phyloP scores from a whole-genome alignment of 257 asterid genomes.

The Nicotiana obtusifolia region DNA sequence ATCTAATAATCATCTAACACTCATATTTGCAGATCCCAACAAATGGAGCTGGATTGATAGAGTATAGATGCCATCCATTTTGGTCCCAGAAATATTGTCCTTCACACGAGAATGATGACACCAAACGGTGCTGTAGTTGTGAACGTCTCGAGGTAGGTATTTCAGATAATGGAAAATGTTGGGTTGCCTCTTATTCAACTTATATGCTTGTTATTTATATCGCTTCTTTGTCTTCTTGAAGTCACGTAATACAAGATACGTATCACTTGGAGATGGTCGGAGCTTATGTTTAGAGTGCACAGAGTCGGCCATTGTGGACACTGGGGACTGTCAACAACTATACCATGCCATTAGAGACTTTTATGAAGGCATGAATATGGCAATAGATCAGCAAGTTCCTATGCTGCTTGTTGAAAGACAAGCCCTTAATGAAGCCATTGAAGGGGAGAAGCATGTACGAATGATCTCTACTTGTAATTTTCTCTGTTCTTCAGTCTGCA shows the following conservation, averaged over 20 bases:
- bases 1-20: neutral
- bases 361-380: constrained; percentile 96
- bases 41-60: constrained; percentile 73
- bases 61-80: constrained; percentile 95
- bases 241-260: constrained; percentile 59
- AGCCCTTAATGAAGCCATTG: constrained; percentile 92
- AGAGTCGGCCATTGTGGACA: constrained; percentile 93
- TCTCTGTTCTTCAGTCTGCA: neutral
- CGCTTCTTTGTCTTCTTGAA: constrained; percentile 9
- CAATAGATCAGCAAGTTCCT: constrained; percentile 76
- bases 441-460: constrained; percentile 83
- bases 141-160: constrained; percentile 81
- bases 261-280: constrained; percentile 83
- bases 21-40: constrained; percentile 62
- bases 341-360: constrained; percentile 82
- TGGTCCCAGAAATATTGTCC: constrained; percentile 96
- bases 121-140: constrained; percentile 89
- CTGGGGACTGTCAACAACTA: constrained; percentile 84
- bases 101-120: constrained; percentile 73
- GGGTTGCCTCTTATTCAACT: neutral
- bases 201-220: neutral
- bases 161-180: neutral
- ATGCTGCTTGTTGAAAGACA: constrained; percentile 96
- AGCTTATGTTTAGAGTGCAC: constrained; percentile 86
- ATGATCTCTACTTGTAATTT: neutral